Percentiles rank a stretch among this genome's conserved stretches.
These are phyloP conservation scores for Fusarium newnesense DNA, from an alignment of 2,329 filamentous ascomycete species.

Conservation along the genomic window DNA sequence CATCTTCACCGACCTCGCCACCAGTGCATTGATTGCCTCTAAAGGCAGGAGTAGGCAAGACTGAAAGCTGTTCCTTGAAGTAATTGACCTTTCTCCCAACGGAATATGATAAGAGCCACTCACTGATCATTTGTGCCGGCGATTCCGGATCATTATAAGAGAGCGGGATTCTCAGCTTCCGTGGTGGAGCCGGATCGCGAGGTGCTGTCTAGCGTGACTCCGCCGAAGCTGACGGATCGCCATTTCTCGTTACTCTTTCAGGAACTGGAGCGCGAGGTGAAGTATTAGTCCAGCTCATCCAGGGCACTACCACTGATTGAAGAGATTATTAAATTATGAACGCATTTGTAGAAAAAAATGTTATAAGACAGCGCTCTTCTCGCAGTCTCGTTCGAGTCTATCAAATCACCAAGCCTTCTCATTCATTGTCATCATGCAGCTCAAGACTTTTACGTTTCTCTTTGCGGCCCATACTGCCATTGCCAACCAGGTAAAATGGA, in stretches of 20 bases:
- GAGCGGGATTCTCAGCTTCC: background rate
- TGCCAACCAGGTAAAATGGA: background rate
- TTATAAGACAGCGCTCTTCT: background rate
- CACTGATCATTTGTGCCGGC: background rate
- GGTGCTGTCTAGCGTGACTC: background rate
- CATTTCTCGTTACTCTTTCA: background rate
- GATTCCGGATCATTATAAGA: background rate
- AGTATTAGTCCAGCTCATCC: background rate
- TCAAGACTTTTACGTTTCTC: background rate
- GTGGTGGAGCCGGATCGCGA: background rate
- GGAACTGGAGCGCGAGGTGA: background rate
- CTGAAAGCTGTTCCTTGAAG: too few relatives aligned
- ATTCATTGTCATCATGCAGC: background rate
- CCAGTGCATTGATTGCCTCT: background rate
- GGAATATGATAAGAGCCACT: background rate
- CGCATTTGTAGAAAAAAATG: fast-evolving
- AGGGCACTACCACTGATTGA: background rate
- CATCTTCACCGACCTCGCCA: background rate
- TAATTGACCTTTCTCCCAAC: fast-evolving
- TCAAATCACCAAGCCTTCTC: too few relatives aligned
- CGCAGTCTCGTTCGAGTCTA: too few relatives aligned
- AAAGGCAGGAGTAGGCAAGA: background rate
- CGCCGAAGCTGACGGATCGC: background rate
- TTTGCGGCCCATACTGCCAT: background rate
- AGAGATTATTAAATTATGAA: background rate